Evolutionary conservation across 352 stramenopile genomes (phyloP), one percentile per base, ranked within the genome.

Genomic region (Phytophthora fragariaefolia): DNA sequence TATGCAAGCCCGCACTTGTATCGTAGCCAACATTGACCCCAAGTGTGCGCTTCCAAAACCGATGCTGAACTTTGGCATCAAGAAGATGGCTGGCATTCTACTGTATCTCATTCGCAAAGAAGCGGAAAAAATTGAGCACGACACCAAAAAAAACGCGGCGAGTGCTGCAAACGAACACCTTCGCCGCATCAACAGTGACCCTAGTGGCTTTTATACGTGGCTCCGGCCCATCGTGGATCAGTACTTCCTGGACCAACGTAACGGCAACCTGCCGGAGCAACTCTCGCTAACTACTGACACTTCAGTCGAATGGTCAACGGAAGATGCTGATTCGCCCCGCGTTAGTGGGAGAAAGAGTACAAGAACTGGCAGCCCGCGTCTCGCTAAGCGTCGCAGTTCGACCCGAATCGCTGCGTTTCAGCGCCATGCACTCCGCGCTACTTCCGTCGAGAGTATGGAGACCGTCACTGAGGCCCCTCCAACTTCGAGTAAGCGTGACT

Each of bases 61-160:
- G 17, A 62, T 95, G 59, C 59, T 95, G 27, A 95, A 95, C 59
- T 93, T 92, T 73, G 77, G 75, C 2, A 89, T 93, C 58, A 95
- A 95, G 68, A 95, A 95, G 58, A 76, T 92, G 34, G 87, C 87
- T 13, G 87, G 87, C 0, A 76, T 95, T 27, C 38, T 95, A 56
- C 69, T 93, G 20, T 93, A 89, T 49, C 64, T 95, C 20, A 77
- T 95, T 18, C 77, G 83, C 6, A 87, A 87, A 57, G 85, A 95
- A 66, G 83, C 87, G 13, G 82, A 93, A 55, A 95, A 90, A 58
- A 91, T 92, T 17, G 81, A 93, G 61, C 74, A 88, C 23, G 72
- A 79, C 2, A 66, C 85, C 30, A 81, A 80, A 10, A 80, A 82
- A 13, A 24, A 32, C 2, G 24, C 38, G 0, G 23, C 49, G 10